Evolutionary conservation across 352 stramenopile species (phyloP), one percentile per base, ranked within the genome.

Genomic region (Phytophthora vignae): DNA sequence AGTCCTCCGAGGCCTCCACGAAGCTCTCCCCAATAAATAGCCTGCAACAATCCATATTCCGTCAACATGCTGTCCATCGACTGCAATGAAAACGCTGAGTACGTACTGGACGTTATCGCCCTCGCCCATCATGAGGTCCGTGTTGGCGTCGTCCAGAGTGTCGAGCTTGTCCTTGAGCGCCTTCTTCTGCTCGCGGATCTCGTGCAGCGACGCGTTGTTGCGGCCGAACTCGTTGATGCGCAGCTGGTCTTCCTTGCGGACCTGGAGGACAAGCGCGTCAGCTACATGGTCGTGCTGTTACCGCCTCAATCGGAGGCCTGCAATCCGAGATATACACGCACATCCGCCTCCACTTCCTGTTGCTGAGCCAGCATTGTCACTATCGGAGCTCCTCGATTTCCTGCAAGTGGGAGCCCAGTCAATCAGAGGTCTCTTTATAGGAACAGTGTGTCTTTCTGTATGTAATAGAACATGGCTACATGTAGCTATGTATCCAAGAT

Each of bases 181-280:
- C 65, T 96, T 92, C 71, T 93, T 91, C 74, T 99, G 93, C 27
- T 92, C 88, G 73, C 90, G 84, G 49, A 99, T 87, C 78, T 99
- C 95, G 74, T 98, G 80, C 65, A 99, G 81, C 49, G 90, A 77
- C 33, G 95, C 95, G 85, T 99, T 99, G 76, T 99, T 92, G 64
- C 92, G 85, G 64, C 96, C 97, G 81, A 99, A 99, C 77, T 99
- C 95, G 81, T 99, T 99, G 75, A 99, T 99, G 54, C 91, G 89
- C 72, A 98, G 76, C 85, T 99, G 97, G 84, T 99, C 97, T 81
- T 98, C 94, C 66, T 90, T 88, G 56, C 96, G 92, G 57, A 99
- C 97, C 92, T 99, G 69, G n/a, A 55, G 49, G 9, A 63, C 31
- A 11, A 19, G 55, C 36, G 42, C 15, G 12, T 60, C n/a, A 54